These are phyloP conservation scores for Candolleomyces eurysporus DNA, from an alignment of 768 basidiomycete species.

Conservation along the genomic window DNA sequence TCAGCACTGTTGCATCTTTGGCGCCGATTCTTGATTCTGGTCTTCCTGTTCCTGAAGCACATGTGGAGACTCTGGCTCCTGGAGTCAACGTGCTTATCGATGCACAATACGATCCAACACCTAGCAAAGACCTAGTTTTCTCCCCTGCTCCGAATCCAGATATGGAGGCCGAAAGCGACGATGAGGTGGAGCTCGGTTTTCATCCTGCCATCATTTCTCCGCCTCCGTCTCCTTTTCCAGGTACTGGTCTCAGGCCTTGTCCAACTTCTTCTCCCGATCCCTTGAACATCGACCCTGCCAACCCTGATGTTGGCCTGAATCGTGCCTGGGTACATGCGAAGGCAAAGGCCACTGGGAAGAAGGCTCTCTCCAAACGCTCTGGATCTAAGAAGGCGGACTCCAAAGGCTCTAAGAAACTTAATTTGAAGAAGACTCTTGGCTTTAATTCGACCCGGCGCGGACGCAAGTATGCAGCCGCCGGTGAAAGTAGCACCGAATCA, in stretches of 20 bases:
- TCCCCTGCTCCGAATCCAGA: constrained; percentile 9
- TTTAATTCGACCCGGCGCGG: neutral
- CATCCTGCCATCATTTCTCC: neutral
- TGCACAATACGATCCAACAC: constrained; percentile 4
- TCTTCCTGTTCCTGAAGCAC: neutral
- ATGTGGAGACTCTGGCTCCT: neutral
- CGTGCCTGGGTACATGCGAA: no score
- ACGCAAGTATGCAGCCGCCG: neutral
- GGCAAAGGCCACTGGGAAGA: no score
- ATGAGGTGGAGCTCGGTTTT: neutral
- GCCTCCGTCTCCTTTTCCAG: no score
- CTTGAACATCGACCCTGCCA: no score
- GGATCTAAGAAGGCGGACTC: no score
- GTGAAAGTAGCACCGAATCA: neutral
- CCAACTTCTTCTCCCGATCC: neutral
- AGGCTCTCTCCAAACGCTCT: no score
- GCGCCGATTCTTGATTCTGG: neutral
- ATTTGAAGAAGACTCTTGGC: neutral
- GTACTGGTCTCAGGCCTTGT: neutral
- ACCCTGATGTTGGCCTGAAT: no score
- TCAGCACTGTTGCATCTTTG: neutral
- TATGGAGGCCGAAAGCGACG: constrained; percentile 1
- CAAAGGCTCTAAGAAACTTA: neutral
- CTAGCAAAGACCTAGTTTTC: constrained; percentile 3
- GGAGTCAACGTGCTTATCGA: neutral